These are phyloP conservation scores for Letharia columbiana DNA, from an alignment of 495 filamentous ascomycete genomes.

Conservation along the genomic window DNA sequence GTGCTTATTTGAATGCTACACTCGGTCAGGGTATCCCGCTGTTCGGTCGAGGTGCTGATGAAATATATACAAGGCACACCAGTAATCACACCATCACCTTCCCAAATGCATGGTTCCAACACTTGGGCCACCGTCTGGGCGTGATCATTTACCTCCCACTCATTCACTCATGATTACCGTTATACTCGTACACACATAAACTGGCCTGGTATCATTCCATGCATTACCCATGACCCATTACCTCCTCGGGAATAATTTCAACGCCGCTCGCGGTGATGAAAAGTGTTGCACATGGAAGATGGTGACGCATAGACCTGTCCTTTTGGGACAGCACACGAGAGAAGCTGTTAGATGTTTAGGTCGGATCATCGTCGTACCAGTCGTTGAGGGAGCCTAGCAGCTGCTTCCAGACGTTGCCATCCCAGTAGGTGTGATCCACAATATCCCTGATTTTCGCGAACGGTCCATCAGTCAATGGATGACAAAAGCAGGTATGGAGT, in stretches of 20 bases:
- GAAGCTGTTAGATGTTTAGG: background rate
- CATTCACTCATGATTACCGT: background rate
- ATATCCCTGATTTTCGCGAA: slow-evolving; percentile 27
- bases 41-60: too few relatives aligned
- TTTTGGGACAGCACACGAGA: background rate
- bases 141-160: background rate
- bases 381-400: slow-evolving; percentile 28
- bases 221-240: background rate
- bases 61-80: background rate
- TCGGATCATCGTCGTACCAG: slow-evolving; percentile 20
- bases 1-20: too few relatives aligned
- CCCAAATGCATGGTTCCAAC: background rate
- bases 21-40: too few relatives aligned
- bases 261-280: background rate
- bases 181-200: background rate
- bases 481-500: background rate
- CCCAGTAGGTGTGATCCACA: slow-evolving; percentile 27
- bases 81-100: background rate
- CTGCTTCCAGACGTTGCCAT: slow-evolving; percentile 33
- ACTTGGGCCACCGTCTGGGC: background rate
- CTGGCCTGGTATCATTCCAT: background rate
- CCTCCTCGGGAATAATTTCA: background rate
- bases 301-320: background rate
- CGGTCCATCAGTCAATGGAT: background rate
- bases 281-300: background rate